A percentile compares a stretch with the other conserved stretches of the same genome.
These are phyloP conservation scores for Skeletonema menzelii DNA, from an alignment of 108 stramenopile genomes.

Conservation along the genomic window DNA sequence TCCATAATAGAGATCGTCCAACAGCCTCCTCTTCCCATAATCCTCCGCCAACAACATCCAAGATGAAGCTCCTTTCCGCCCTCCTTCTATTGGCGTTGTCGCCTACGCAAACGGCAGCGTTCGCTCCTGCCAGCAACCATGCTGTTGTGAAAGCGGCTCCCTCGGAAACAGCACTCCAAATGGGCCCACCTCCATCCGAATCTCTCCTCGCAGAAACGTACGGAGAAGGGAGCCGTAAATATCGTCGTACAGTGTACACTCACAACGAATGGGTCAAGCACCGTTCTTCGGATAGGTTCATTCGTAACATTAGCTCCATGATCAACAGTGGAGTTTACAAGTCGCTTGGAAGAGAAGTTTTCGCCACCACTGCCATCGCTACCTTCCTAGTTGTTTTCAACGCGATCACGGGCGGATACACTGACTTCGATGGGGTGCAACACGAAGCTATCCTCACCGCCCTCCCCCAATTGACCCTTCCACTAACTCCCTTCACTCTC, in stretches of 20 bases:
- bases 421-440: conserved; percentile 45
- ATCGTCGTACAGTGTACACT: conserved; percentile 74
- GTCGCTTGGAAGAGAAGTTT: conserved; percentile 37
- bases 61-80: conserved; percentile 30
- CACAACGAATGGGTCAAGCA: conserved; percentile 73
- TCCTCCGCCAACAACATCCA: neutral
- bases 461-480: conserved; percentile 41
- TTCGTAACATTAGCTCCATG: conserved; percentile 41
- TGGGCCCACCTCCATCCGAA: neutral
- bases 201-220: conserved; percentile 14
- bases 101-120: conserved; percentile 9
- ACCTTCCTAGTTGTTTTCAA: conserved; percentile 48
- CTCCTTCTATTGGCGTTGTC: conserved; percentile 28
- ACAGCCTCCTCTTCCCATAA: no score
- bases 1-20: no score
- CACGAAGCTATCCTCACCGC: conserved; percentile 39
- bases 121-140: conserved; percentile 13
- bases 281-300: conserved; percentile 55
- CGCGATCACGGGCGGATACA: conserved; percentile 40
- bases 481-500: conserved; percentile 54
- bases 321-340: conserved; percentile 55
- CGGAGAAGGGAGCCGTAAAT: conserved; percentile 58
- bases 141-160: neutral
- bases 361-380: conserved; percentile 39
- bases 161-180: neutral